Percentiles rank a stretch among this genome's conserved stretches.
Conservation (phyloP, 2,329 filamentous ascomycete genomes). For the Venturia aucupariae region DNA sequence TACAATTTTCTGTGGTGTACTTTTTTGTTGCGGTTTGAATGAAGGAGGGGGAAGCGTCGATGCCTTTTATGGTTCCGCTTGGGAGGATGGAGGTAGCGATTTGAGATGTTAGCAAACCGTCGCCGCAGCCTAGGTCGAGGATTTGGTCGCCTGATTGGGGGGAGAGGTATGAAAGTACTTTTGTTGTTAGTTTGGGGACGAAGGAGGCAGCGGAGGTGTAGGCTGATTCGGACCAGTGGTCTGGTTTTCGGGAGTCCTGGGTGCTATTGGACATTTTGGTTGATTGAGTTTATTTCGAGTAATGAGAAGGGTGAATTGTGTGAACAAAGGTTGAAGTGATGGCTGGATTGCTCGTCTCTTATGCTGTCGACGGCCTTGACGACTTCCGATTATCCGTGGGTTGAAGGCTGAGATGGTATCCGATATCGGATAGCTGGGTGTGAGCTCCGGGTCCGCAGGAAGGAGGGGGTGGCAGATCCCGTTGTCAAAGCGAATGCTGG, state of each 20-base stretch:
- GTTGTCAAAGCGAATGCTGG: neutral
- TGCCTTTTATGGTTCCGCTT: slow-evolving; percentile 26
- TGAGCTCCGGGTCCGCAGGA: neutral
- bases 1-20: slow-evolving; percentile 19
- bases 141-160: slow-evolving; percentile 27
- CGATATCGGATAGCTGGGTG: slow-evolving; percentile 1
- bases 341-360: neutral
- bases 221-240: slow-evolving; percentile 1
- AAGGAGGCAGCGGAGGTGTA: slow-evolving; percentile 27
- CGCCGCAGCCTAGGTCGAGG: slow-evolving; percentile 33
- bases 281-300: neutral
- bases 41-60: slow-evolving; percentile 33
- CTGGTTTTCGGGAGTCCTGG: neutral
- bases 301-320: neutral
- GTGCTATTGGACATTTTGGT: neutral
- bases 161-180: slow-evolving; percentile 29
- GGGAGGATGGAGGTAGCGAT: slow-evolving; percentile 23
- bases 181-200: slow-evolving; percentile 32
- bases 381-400: neutral
- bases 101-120: slow-evolving; percentile 31
- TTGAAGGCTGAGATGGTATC: neutral
- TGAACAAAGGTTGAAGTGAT: too few relatives aligned
- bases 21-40: slow-evolving; percentile 27
- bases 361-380: slow-evolving; percentile 3
- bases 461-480: neutral